These are phyloP conservation scores for Amanita subjunquillea DNA, from an alignment of 768 basidiomycete species.

Conservation along the genomic window DNA sequence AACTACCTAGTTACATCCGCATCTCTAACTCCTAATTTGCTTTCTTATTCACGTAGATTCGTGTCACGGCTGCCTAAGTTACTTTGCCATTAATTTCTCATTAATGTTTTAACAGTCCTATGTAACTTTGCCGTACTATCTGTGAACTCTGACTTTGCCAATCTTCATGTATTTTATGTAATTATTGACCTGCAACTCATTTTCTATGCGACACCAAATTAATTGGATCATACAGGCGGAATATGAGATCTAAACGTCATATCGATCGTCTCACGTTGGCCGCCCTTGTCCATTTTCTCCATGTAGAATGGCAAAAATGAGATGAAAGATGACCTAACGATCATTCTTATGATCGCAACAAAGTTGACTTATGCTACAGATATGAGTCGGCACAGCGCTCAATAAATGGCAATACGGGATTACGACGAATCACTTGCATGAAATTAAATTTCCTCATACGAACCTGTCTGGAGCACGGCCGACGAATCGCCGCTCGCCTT, in stretches of 20 bases:
- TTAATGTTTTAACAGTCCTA: slow-evolving; percentile 19
- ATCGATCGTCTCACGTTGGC: slow-evolving; percentile 1
- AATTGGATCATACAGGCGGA: neutral
- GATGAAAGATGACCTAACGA: neutral
- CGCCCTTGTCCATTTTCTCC: neutral
- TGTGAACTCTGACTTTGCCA: slow-evolving; percentile 10
- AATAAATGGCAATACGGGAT: neutral
- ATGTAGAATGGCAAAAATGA: neutral
- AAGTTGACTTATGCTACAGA: neutral
- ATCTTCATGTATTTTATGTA: slow-evolving; percentile 13
- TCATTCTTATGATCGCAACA: neutral
- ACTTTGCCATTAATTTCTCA: slow-evolving; percentile 14
- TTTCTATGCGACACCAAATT: neutral
- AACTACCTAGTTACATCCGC: slow-evolving; percentile 29
- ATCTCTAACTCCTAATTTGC: slow-evolving; percentile 27
- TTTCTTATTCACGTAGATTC: slow-evolving; percentile 27
- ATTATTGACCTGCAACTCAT: slow-evolving; percentile 1
- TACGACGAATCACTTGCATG: neutral
- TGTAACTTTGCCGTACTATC: slow-evolving; percentile 8
- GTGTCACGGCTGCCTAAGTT: slow-evolving; percentile 18
- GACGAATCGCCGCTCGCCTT: slow-evolving; percentile 13
- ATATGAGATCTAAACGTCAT: neutral
- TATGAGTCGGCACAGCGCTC: neutral
- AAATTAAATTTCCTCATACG: neutral
- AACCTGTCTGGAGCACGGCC: neutral